These are phyloP conservation scores for Solanum sejunctum DNA, from an alignment of 257 asterid species.

Conservation along the genomic window DNA sequence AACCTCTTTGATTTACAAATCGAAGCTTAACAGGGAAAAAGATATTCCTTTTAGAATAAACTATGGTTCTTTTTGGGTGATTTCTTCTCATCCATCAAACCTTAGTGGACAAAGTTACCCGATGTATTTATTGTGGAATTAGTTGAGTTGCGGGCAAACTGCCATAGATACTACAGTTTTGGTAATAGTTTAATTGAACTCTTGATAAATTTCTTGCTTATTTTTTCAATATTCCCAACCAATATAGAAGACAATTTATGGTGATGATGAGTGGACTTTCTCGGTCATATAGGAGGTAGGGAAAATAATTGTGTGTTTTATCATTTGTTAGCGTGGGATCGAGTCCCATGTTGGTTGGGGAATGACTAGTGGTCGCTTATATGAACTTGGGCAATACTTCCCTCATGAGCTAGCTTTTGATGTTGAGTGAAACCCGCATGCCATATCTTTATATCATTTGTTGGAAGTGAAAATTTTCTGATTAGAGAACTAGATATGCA, in stretches of 20 bases:
- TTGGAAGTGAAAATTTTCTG: background rate
- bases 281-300: background rate
- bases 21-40: background rate
- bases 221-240: background rate
- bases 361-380: too few relatives aligned
- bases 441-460: background rate
- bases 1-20: background rate
- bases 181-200: background rate
- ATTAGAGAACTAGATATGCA: background rate
- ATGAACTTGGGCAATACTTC: too few relatives aligned
- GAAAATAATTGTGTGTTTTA: background rate
- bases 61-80: background rate
- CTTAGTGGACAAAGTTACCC: too few relatives aligned
- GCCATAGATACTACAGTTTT: too few relatives aligned
- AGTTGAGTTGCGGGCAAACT: background rate
- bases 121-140: too few relatives aligned
- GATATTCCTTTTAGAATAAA: too few relatives aligned
- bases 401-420: too few relatives aligned
- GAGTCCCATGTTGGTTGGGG: too few relatives aligned
- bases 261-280: background rate
- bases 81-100: background rate
- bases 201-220: background rate
- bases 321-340: background rate
- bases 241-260: background rate
- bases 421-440: too few relatives aligned